Percentiles rank a stretch among this genome's conserved stretches.
These are phyloP conservation scores for Talaromyces piceae DNA, from an alignment of 2,329 filamentous ascomycete genomes.

Conservation along the genomic window DNA sequence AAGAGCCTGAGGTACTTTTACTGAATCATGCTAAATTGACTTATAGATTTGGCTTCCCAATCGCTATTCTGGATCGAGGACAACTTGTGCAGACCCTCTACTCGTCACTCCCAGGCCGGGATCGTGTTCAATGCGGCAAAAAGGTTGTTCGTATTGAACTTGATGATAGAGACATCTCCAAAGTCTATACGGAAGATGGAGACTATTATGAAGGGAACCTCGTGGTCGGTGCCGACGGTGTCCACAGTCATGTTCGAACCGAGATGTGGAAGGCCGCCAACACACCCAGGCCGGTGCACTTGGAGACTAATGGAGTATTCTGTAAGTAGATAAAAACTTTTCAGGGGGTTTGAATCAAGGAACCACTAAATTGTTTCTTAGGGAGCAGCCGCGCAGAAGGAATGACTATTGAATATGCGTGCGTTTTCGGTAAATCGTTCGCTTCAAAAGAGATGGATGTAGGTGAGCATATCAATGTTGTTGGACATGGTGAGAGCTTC, in stretches of 20 bases:
- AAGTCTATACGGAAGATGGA: constrained; percentile 28
- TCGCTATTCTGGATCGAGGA: constrained; percentile 14
- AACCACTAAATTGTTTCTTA: no score
- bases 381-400: no score
- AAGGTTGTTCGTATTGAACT: constrained; percentile 18
- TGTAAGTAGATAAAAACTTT: neutral
- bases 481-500: constrained; percentile 14
- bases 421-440: constrained; percentile 24
- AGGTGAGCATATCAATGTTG: constrained; percentile 16
- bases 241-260: constrained; percentile 31
- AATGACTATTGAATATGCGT: constrained; percentile 20
- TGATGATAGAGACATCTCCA: constrained; percentile 15
- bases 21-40: constrained; percentile 5
- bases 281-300: constrained; percentile 2
- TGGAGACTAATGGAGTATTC: constrained; percentile 1
- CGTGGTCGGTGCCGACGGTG: constrained; percentile 37
- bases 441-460: constrained; percentile 10
- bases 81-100: constrained; percentile 15
- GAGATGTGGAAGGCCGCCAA: constrained; percentile 25
- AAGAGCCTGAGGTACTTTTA: constrained; percentile 1
- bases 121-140: constrained; percentile 23
- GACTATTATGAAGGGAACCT: constrained; percentile 28
- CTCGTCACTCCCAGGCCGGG: constrained; percentile 20
- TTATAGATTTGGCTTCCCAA: constrained; percentile 17
- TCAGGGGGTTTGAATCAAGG: neutral